Base-by-base conservation (phyloP, 139 green algal species). In the Volvox reticuliferus region DNA sequence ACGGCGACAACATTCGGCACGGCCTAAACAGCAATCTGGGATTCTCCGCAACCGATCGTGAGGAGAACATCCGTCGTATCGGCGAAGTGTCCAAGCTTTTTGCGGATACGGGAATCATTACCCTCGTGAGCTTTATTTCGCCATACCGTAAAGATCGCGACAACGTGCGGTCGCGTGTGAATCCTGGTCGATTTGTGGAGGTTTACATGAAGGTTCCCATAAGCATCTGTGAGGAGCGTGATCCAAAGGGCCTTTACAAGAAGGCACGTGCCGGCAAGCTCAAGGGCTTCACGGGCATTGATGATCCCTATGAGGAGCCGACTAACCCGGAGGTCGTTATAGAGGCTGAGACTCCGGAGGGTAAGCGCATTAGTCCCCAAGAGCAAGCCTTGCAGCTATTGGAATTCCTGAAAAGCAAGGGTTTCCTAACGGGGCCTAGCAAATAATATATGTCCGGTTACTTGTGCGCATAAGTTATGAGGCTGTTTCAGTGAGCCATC, bases 221-320 rank as follows among this genome's bases (percentile, higher is more conserved):
- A 36, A 88, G 93, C 33, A 94, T 99, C 19, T 99, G 98, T 82
- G 98, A 99, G 94, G 55, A 95, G 84, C 96, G 98, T 6, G 98
- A 99, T 93, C 96, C 97, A 26, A 99, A 99, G 93, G 98, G 98
- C 0, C 94, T 99, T 62, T 99, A 99, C 95, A 99, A 99, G 93
- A 95, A 97, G 84, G 98, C 98, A 0, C 93, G 98, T 1, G 96
- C 96, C 37, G 98, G 98, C 35, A 96, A 98, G 88, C 96, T 99
- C 36, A 99, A 98, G 91, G 96, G 97, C 33, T 98, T 99, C 93
- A 99, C 97, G 50, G 97, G 97, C 86, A 98, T 99, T 82, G 97
- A 99, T 87, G 97, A 98, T 85, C 97, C 97, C 12, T 99, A 99
- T 88, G 97, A 99, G 93, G 96, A 98, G 93, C 98, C 98, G 0